A percentile compares a stretch with the other conserved stretches of the same genome.
Evolutionary conservation across 805 yeast species (phyloP).

Genomic region (Suhomyces pyralidae): DNA sequence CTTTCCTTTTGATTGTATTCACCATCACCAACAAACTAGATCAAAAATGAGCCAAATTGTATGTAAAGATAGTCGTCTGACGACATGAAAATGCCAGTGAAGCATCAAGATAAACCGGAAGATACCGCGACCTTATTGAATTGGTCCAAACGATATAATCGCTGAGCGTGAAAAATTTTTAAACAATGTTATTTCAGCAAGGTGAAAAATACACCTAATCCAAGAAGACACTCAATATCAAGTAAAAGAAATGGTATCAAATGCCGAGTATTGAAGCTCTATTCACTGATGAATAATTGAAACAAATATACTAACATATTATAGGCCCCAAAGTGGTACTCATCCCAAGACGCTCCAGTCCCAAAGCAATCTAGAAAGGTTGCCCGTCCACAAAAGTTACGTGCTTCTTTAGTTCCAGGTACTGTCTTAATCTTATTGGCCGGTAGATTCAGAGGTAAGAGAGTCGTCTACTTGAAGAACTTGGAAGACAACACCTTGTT

Average conservation of each 20-base stretch:
- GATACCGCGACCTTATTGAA: background rate
- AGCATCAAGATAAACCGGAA: background rate
- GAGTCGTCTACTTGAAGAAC: slow-evolving; percentile 96
- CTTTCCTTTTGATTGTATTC: slow-evolving; percentile 10
- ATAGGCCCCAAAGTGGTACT: slow-evolving; percentile 76
- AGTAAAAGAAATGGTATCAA: background rate
- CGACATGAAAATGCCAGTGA: background rate
- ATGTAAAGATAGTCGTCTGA: slow-evolving; percentile 17
- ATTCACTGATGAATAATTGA: background rate
- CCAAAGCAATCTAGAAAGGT: slow-evolving; percentile 89
- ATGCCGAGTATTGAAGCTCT: background rate
- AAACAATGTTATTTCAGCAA: background rate
- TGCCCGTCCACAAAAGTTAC: slow-evolving; percentile 89
- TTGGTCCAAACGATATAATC: background rate
- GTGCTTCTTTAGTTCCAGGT: slow-evolving; percentile 96
- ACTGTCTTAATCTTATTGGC: slow-evolving; percentile 95
- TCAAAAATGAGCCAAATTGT: slow-evolving; percentile 24
- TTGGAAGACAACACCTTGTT: slow-evolving; percentile 97
- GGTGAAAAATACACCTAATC: background rate
- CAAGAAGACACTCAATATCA: background rate
- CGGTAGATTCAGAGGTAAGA: slow-evolving; percentile 99
- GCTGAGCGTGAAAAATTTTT: background rate
- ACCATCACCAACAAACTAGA: slow-evolving; percentile 17
- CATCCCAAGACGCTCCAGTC: slow-evolving; percentile 85
- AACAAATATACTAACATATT: background rate